Evolutionary conservation across 2,329 filamentous ascomycete genomes (phyloP), one percentile per base, ranked within the genome.

Genomic region (Fusarium subtropicale): DNA sequence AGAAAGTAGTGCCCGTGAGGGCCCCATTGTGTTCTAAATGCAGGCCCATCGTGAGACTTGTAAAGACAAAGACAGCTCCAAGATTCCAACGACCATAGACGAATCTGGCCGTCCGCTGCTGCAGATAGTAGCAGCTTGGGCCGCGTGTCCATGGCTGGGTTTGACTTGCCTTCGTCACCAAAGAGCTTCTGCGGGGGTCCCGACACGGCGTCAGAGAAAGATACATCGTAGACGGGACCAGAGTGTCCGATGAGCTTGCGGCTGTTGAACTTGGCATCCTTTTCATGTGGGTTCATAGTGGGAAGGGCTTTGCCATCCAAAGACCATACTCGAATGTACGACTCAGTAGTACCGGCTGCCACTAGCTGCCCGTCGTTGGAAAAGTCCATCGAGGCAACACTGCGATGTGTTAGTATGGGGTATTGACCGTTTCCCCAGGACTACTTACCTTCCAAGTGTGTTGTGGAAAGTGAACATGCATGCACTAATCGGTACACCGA

Each of bases 381-480:
- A 76, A 99, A 97, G 75, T 98, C 95, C 77, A 98, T 89, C 76
- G 92, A 97, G n/a, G 93, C 94, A 62, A 97, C 87, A 58, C 92
- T 95, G 56, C 36, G 51, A 8, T 16, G 20, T 20, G 58, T 74
- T 60, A 79, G 71, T 56, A 52, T 20, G 11, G 18, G 20, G 1
- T 5, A 4, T n/a, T 16, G 4, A 15, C 11, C 5, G 22, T 16
- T 46, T 36, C 28, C 11, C 12, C 31, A 11, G 20, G 9, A 45
- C 26, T 52, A 58, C 88, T 83, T 82, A 94, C 93, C 89, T 92
- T 79, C 97, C 94, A 68, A 94, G 90, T 1, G 93, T 97, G 79
- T 99, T 99, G 83, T 99, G 96, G 76, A 98, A 97, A 1, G 96
- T 99, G 78, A 97, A 97, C 92, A 98, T 98, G 83, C 93, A 96